These are phyloP conservation scores for Apiotrichum gamsii DNA, from an alignment of 1,284 basidiomycete species.

Conservation along the genomic window DNA sequence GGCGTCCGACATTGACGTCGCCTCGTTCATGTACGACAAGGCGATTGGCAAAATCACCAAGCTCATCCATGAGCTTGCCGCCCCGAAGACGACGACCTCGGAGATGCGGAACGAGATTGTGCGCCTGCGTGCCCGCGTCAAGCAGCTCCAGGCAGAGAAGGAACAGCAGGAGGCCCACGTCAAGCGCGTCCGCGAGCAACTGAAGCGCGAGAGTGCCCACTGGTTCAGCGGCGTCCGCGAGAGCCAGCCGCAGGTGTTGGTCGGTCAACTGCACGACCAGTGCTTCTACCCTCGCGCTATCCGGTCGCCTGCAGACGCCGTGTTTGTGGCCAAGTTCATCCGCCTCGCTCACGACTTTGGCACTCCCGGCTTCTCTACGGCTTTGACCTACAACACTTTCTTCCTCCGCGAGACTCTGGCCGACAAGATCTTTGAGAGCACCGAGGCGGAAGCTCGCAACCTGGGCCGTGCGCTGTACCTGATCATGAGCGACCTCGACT, in stretches of 20 bases:
- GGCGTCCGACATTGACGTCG: conserved; percentile 75
- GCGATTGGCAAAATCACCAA: conserved; percentile 44
- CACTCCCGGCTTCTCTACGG: conserved; percentile 77
- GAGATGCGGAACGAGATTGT: conserved; percentile 20
- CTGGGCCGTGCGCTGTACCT: conserved; percentile 83
- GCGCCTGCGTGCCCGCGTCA: conserved; percentile 24
- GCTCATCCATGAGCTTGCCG: conserved; percentile 38
- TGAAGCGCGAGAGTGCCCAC: conserved; percentile 78
- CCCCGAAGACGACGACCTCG: conserved; percentile 17
- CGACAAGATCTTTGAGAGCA: conserved; percentile 81
- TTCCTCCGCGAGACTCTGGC: conserved; percentile 77
- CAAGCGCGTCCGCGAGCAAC: conserved; percentile 54
- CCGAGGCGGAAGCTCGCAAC: conserved; percentile 92
- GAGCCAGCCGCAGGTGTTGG: not conserved
- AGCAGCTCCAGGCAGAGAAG: conserved; percentile 32
- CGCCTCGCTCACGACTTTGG: conserved; percentile 78
- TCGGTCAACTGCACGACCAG: conserved; percentile 55
- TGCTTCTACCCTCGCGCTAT: conserved; percentile 89
- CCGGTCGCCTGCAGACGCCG: conserved; percentile 90
- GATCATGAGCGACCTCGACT: conserved; percentile 65
- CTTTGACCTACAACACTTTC: conserved; percentile 74
- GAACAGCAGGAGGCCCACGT: conserved; percentile 41
- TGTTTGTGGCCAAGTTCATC: conserved; percentile 88
- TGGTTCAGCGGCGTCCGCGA: conserved; percentile 63
- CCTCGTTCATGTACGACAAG: conserved; percentile 46